Percentiles rank a stretch among this genome's conserved stretches.
Conservation (phyloP, 2,329 filamentous ascomycete genomes). For the Xylariaceae sp. region DNA sequence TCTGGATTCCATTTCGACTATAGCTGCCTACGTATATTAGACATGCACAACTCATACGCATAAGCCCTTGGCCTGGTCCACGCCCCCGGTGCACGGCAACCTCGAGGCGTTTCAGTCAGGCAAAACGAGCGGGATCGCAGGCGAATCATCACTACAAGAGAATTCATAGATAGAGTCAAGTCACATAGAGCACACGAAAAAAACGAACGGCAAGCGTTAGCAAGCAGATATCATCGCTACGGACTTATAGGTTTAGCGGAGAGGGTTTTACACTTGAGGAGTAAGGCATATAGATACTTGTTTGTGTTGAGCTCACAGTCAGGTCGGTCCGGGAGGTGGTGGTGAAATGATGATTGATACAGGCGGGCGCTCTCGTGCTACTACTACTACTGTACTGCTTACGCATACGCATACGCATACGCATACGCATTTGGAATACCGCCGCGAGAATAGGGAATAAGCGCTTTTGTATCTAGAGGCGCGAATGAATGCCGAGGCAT, state of each 20-base stretch:
- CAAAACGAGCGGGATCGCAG: background rate
- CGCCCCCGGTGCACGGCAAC: background rate
- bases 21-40: slow-evolving; percentile 16
- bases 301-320: too few species aligned
- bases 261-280: background rate
- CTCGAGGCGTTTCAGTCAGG: background rate
- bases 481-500: background rate
- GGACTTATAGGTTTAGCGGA: background rate
- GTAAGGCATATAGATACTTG: background rate
- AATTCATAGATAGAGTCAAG: background rate
- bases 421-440: too few species aligned
- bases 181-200: background rate
- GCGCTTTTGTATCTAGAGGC: background rate
- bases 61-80: background rate
- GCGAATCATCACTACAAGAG: background rate
- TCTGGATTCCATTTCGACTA: slow-evolving; percentile 13
- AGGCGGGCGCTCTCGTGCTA: background rate
- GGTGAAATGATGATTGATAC: background rate
- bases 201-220: background rate
- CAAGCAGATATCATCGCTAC: background rate
- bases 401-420: too few species aligned
- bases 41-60: slow-evolving; percentile 1
- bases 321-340: too few species aligned
- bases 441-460: too few species aligned
- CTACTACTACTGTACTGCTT: too few species aligned